Evolutionary conservation across 2,329 filamentous ascomycete genomes (phyloP).

Genomic region (Fusarium virguliforme): DNA sequence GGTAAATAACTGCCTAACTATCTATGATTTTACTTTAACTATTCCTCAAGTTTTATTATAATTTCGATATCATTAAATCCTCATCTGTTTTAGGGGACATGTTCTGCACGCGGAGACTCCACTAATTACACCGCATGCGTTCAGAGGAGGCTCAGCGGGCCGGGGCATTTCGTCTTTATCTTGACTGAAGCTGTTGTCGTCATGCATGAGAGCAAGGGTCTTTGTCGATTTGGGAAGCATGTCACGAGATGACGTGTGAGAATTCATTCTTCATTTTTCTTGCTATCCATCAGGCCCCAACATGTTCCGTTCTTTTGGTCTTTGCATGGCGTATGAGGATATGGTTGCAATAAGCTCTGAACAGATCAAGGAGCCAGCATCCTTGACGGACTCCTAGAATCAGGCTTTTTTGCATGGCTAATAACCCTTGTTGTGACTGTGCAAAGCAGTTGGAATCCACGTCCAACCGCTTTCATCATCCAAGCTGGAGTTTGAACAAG

Average conservation of each 20-base stretch:
- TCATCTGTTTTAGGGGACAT: too few relatives aligned
- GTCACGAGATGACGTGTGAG: constrained; percentile 2
- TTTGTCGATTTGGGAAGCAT: not conserved
- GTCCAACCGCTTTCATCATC: constrained; percentile 30
- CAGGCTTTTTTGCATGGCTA: not conserved
- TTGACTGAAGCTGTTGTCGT: not conserved
- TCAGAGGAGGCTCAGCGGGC: constrained; percentile 23
- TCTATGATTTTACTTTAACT: too few relatives aligned
- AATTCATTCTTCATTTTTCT: not conserved
- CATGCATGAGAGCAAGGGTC: not conserved
- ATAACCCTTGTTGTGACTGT: not conserved
- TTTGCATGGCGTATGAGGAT: not conserved
- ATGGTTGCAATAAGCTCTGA: not conserved
- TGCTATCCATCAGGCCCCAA: not conserved
- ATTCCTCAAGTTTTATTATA: too few relatives aligned
- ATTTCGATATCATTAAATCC: too few relatives aligned
- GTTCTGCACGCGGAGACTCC: constrained; percentile 2
- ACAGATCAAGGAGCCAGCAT: not conserved
- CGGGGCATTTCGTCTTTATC: not conserved
- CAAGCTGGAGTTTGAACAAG: constrained; percentile 20
- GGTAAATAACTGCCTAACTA: too few relatives aligned
- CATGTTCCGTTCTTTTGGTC: not conserved
- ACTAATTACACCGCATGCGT: constrained; percentile 1
- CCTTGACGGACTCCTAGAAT: too few relatives aligned
- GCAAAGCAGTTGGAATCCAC: constrained; percentile 18